Evolutionary conservation across 1,284 basidiomycete species (phyloP), one percentile per base, ranked within the genome.

Genomic region (Rugosomyces carneus): DNA sequence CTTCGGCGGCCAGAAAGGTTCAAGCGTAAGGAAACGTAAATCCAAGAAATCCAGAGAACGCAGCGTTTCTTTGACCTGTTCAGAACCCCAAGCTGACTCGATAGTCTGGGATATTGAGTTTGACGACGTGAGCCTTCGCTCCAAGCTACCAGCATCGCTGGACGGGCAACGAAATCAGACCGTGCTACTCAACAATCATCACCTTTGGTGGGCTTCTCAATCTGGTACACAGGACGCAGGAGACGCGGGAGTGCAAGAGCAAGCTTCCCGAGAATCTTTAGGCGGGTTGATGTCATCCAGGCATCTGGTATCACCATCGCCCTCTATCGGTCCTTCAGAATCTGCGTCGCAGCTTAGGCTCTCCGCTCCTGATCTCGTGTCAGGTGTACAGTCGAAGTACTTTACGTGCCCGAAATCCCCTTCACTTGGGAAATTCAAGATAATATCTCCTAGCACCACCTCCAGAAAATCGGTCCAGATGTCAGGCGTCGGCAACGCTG

Each of bases 61-160:
- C 2, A n/a, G n/a, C 8, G 13, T 8, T 8, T 16, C 13, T 34
- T n/a, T 16, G 15, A 8, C 27, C 10, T 10, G 27, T 13, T 29
- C 13, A 13, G 27, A 29, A 29, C 2, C n/a, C n/a, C 31, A 13
- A 35, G 56, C 59, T 7, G 64, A 62, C 46, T 87, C 84, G 11
- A 66, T 76, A 18, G 55, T 78, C 18, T 87, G 84, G 85, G 80
- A 80, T 53, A 84, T 86, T 34, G 84, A 86, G 61, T 54, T 62
- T 10, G 69, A 73, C 15, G 62, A 58, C 20, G 47, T 13, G 23
- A 41, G 37, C 20, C 49, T 54, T 58, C 54, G 56, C 53, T 50
- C 53, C 54, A 49, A 43, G 32, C 38, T 13, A 38, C 38, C 50
- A 51, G 39, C 50, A 51, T 2, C 44, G 40, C 32, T 24, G 37